Evolutionary conservation across 805 yeast genomes (phyloP), one percentile per base, ranked within the genome.

Genomic region (Candida boidinii): DNA sequence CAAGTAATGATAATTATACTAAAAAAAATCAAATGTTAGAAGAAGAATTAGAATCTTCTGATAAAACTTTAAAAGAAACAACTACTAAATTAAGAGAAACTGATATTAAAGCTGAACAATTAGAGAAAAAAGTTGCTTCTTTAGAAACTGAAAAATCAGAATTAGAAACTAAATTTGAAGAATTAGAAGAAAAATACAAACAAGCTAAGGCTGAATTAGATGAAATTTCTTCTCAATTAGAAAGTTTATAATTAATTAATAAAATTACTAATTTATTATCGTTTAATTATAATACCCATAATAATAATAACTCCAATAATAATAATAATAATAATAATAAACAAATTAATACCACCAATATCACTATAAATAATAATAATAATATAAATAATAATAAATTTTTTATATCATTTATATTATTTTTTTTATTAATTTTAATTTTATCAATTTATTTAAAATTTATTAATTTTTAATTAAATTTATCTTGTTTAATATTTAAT

Each of bases 171-270:
- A 87, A 86, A 66, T 81, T 69, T 54, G 97, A 90, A 68, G 95
- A 85, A 56, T 67, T 90, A 60, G 69, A 79, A 47, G 78, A 71
- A 55, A 80, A 88, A 66, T 79, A 86, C 74, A 68, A 70, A 56
- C 71, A 76, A 46, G 90, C 95, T 44, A 82, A 85, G 73, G 76
- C 83, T 47, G 98, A 92, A 66, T 75, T 92, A 68, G 97, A 92
- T 51, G 96, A 88, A 67, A 88, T 92, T 68, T 80, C 87, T 60
- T 86, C 87, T 58, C 96, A 94, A 68, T 80, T 92, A 64, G 97
- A 92, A 66, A 76, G 76, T 47, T 63, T 73, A 55, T 72, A 64
- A 59, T 7, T 26, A 12, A 25, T 28, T 23, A 22, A 29, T n/a
- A n/a, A n/a, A n/a, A n/a, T n/a, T n/a, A n/a, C 25, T 28, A 14